phyloP scores from a whole-genome alignment of 2,329 filamentous ascomycete genomes.

The Davidsoniella eucalypti region DNA sequence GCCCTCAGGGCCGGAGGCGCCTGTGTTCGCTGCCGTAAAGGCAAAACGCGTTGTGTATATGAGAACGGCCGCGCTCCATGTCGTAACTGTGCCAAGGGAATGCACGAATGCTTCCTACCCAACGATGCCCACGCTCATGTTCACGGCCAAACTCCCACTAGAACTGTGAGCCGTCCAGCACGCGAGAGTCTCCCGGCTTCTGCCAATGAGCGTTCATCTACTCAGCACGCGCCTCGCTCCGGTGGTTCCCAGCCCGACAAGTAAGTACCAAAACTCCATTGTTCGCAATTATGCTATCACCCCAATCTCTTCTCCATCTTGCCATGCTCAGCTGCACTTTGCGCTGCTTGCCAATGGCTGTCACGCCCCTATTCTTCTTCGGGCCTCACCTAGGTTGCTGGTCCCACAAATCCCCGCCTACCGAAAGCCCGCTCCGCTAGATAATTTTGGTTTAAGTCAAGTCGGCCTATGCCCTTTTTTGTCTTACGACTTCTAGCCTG shows the following conservation, averaged over 20 bases:
- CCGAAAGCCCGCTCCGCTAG: conserved; percentile 8
- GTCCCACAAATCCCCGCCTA: conserved; percentile 10
- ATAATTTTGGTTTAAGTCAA: background rate
- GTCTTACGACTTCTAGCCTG: background rate
- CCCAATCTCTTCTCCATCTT: background rate
- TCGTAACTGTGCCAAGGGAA: conserved; percentile 46
- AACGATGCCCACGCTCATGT: conserved; percentile 44
- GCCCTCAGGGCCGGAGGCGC: conserved; percentile 44
- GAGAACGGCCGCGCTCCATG: conserved; percentile 45
- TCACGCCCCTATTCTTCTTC: background rate
- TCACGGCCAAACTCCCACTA: conserved; percentile 41
- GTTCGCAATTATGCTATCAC: conserved; percentile 8
- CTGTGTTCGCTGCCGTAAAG: conserved; percentile 46
- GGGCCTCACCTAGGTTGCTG: conserved; percentile 1
- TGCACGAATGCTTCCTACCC: conserved; percentile 47
- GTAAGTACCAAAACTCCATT: conserved; percentile 26
- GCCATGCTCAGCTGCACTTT: too few species aligned
- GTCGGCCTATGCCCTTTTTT: background rate
- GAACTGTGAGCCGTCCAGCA: conserved; percentile 29
- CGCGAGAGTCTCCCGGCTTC: conserved; percentile 37
- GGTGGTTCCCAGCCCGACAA: conserved; percentile 37
- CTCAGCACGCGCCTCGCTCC: conserved; percentile 20
- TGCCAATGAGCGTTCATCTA: conserved; percentile 24
- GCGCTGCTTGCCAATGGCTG: too few species aligned
- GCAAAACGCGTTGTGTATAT: conserved; percentile 48